phyloP scores from a whole-genome alignment of 192 early-diverging fungal species.

The Spinellus fusiger region DNA sequence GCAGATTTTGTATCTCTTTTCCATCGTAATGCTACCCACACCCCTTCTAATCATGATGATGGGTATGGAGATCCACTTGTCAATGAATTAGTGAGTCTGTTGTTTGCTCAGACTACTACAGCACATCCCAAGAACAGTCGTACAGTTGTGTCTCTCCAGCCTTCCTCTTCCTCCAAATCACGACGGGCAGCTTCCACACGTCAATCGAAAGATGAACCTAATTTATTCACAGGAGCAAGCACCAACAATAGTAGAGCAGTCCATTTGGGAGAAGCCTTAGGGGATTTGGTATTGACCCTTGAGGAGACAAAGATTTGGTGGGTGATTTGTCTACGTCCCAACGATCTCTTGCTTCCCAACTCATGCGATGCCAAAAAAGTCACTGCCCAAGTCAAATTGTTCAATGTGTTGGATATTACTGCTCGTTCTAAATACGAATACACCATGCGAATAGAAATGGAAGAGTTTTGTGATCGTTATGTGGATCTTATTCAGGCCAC shows the following conservation, averaged over 20 bases:
- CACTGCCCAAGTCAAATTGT: conserved; percentile 58
- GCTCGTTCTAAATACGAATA: conserved; percentile 63
- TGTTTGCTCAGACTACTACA: conserved; percentile 70
- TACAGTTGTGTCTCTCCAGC: conserved; percentile 68
- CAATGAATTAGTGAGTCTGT: conserved; percentile 63
- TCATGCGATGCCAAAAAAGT: conserved; percentile 63
- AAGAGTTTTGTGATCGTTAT: conserved; percentile 75
- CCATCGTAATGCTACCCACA: conserved; percentile 45
- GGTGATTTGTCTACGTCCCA: conserved; percentile 67
- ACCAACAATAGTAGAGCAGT: conserved; percentile 42
- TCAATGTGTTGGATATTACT: conserved; percentile 58
- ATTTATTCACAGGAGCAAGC: conserved; percentile 40
- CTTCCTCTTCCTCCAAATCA: conserved; percentile 55
- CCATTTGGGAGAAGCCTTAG: conserved; percentile 31
- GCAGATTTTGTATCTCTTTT: conserved; percentile 84
- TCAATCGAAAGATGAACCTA: conserved; percentile 33
- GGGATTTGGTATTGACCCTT: conserved; percentile 52
- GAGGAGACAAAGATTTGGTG: conserved; percentile 71
- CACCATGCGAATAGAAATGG: conserved; percentile 63
- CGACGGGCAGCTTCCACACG: conserved; percentile 57
- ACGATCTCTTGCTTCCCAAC: conserved; percentile 50
- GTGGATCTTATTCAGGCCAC: conserved; percentile 42
- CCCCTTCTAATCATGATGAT: not conserved
- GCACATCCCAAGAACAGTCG: conserved; percentile 52
- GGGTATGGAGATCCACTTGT: not conserved